phyloP scores from a whole-genome alignment of 73 alveolate species.

The Effrenium voratum region DNA sequence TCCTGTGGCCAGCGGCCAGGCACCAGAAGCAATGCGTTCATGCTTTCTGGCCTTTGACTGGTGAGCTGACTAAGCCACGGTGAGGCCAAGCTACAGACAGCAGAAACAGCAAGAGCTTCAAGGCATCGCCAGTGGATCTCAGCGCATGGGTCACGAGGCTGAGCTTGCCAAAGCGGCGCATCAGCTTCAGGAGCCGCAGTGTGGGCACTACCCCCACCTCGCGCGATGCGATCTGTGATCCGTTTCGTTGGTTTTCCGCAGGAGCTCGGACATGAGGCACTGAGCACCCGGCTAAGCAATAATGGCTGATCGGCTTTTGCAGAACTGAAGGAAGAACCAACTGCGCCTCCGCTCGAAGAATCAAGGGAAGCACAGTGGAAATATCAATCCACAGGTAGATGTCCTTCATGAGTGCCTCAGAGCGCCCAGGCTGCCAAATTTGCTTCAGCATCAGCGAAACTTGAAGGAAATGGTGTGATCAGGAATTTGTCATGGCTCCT shows the following conservation, averaged over 20 bases:
- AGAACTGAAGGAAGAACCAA: constrained; percentile 12
- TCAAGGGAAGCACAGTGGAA: constrained; percentile 44
- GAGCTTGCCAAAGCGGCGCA: constrained; percentile 63
- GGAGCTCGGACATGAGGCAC: not conserved
- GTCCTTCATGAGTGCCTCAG: not conserved
- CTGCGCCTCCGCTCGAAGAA: constrained; percentile 30
- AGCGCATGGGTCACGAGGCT: constrained; percentile 61
- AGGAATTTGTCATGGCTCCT: no score
- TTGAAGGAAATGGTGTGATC: not conserved
- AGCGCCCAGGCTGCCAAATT: not conserved
- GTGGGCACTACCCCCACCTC: constrained; percentile 82
- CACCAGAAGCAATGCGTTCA: no score
- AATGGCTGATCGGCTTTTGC: constrained; percentile 61
- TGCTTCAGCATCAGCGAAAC: not conserved
- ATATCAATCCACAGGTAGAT: not conserved
- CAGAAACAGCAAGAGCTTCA: constrained; percentile 65
- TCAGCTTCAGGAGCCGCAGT: constrained; percentile 46
- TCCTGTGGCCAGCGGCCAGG: no score
- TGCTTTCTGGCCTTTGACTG: no score
- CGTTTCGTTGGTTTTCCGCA: not conserved
- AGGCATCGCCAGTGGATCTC: constrained; percentile 70
- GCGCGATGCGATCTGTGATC: not conserved
- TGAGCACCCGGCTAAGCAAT: constrained; percentile 37
- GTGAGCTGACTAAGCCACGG: no score
- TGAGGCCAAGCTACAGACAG: constrained; percentile 18